Evolutionary conservation across 1,139 yeast genomes (phyloP).

Genomic region (Blastobotrys niveus): DNA sequence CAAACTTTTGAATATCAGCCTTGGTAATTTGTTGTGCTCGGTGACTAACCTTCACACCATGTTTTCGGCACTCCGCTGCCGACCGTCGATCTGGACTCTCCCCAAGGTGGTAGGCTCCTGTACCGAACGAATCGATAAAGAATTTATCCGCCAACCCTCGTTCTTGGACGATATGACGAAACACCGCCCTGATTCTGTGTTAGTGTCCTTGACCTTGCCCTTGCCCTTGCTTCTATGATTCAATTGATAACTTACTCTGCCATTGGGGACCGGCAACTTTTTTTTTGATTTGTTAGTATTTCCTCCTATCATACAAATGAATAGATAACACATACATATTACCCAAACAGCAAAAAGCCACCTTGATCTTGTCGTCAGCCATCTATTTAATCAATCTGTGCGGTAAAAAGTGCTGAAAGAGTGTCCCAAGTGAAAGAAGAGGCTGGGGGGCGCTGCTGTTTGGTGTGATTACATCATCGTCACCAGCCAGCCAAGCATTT

Average conservation of each 20-base stretch:
- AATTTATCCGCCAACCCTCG: conserved; percentile 43
- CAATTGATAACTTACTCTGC: conserved; percentile 51
- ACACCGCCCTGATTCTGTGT: conserved; percentile 49
- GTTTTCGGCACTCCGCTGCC: conserved; percentile 56
- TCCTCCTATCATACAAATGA: neutral
- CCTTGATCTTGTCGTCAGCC: conserved; percentile 16
- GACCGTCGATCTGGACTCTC: conserved; percentile 76
- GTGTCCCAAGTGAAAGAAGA: too few relatives aligned
- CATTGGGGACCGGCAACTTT: conserved; percentile 92
- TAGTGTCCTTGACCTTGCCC: too few relatives aligned
- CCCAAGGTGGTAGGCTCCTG: conserved; percentile 79
- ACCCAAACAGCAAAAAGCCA: conserved; percentile 75
- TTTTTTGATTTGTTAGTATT: conserved; percentile 6
- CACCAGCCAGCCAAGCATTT: too few relatives aligned
- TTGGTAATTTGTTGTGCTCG: conserved; percentile 62
- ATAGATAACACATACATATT: conserved; percentile 66
- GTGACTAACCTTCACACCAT: conserved; percentile 73
- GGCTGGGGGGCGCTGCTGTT: too few relatives aligned
- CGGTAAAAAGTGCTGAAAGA: too few relatives aligned
- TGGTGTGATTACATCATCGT: too few relatives aligned
- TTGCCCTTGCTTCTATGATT: too few relatives aligned
- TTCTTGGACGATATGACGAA: conserved; percentile 55
- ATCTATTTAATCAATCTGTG: too few relatives aligned
- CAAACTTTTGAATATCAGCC: conserved; percentile 61
- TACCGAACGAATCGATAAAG: conserved; percentile 80